These are phyloP conservation scores for Trichoderma erinaceum DNA, from an alignment of 495 filamentous ascomycete species.

Conservation along the genomic window DNA sequence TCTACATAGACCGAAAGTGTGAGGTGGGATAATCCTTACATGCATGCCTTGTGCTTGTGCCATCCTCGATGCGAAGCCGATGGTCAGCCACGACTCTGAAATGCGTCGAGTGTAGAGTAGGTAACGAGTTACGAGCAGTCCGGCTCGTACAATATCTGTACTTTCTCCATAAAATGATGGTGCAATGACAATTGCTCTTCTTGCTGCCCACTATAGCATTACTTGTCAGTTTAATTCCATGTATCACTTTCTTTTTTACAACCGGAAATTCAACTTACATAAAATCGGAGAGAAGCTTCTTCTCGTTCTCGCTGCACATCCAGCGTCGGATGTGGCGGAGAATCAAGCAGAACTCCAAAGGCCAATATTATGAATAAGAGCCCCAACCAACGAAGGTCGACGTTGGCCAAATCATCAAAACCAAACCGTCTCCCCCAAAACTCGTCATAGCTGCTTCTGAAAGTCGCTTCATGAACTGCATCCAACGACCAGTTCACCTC, in stretches of 20 bases:
- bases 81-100: constrained; percentile 2
- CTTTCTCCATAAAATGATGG: constrained; percentile 6
- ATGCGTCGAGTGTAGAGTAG: not conserved
- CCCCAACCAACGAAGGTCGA: constrained; percentile 3
- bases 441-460: constrained; percentile 7
- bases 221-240: not conserved
- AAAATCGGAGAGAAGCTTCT: constrained; percentile 1
- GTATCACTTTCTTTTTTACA: not conserved
- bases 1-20: not conserved
- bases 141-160: constrained; percentile 7
- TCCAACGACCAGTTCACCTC: constrained; percentile 12
- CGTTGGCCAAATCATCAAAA: constrained; percentile 10
- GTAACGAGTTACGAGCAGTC: constrained; percentile 2
- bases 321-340: not conserved
- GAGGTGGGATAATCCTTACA: not conserved
- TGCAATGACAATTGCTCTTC: constrained; percentile 9
- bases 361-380: constrained; percentile 6
- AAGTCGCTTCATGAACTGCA: not conserved
- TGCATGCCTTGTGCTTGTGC: constrained; percentile 6
- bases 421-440: constrained; percentile 11
- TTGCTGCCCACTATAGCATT: not conserved
- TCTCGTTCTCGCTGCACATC: constrained; percentile 11
- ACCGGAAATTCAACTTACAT: not conserved
- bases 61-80: constrained; percentile 7
- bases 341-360: not conserved